phyloP scores from a whole-genome alignment of 2,329 filamentous ascomycete genomes.

The Cryphonectria parasitica region DNA sequence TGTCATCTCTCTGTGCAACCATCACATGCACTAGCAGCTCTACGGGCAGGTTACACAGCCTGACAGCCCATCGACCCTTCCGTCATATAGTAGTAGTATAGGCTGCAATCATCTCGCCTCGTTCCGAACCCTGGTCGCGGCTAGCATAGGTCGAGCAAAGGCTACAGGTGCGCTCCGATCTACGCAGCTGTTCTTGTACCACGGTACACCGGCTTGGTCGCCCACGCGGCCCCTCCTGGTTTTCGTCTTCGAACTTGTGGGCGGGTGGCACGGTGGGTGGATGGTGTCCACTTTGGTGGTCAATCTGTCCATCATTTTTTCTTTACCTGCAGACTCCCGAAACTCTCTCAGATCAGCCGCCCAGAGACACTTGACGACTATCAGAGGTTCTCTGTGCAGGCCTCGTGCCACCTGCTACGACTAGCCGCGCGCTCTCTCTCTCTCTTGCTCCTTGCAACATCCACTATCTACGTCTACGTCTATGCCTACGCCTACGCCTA shows the following conservation, averaged over 20 bases:
- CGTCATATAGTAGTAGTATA: conserved; percentile 15
- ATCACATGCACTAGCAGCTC: conserved; percentile 15
- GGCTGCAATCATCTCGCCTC: conserved; percentile 21
- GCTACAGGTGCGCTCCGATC: not conserved
- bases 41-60: conserved; percentile 18
- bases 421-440: not conserved
- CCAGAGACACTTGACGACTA: not conserved
- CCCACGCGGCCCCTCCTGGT: conserved; percentile 15
- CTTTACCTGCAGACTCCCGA: conserved; percentile 19
- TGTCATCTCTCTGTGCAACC: not conserved
- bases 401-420: not conserved
- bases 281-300: not conserved
- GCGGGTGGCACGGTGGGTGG: not conserved
- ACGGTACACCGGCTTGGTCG: not conserved
- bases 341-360: not conserved
- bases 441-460: not conserved
- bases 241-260: not conserved
- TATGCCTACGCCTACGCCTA: not conserved
- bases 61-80: conserved; percentile 13
- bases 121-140: conserved; percentile 14
- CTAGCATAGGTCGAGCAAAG: conserved; percentile 6
- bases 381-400: not conserved
- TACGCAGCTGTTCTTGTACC: not conserved
- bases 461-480: conserved; percentile 4
- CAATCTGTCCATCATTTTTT: conserved; percentile 3